Evolutionary conservation across 768 basidiomycete species (phyloP).

Genomic region (Kwoniella shandongensis): DNA sequence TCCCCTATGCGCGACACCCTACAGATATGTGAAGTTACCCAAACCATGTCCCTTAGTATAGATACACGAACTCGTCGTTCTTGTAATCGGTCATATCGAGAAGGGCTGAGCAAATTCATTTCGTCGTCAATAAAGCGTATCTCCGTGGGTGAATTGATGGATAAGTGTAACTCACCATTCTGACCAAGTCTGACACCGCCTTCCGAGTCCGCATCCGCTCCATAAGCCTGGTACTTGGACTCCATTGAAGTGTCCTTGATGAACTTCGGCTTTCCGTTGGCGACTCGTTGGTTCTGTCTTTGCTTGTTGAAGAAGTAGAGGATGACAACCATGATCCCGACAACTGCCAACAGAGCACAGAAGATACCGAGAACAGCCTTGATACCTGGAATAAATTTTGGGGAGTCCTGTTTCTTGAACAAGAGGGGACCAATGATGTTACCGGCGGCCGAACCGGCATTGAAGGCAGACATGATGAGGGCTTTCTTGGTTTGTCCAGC

Average conservation of each 20-base stretch:
- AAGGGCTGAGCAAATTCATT: constrained; percentile 12
- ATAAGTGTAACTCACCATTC: constrained; percentile 13
- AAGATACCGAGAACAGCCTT: constrained; percentile 42
- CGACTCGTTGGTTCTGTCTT: constrained; percentile 46
- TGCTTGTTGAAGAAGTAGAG: constrained; percentile 43
- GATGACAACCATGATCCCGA: constrained; percentile 19
- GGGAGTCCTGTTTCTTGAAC: constrained; percentile 45
- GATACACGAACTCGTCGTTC: constrained; percentile 30
- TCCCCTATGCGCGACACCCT: no score
- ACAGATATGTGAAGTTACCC: no score
- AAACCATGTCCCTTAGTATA: constrained; percentile 8
- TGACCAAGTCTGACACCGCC: constrained; percentile 15
- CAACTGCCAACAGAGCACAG: constrained; percentile 17
- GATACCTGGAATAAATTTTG: constrained; percentile 38
- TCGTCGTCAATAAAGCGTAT: background rate
- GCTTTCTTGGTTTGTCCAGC: constrained; percentile 49
- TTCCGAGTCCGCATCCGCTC: constrained; percentile 11
- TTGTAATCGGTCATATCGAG: constrained; percentile 31
- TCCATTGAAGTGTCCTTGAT: constrained; percentile 42
- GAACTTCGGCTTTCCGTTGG: constrained; percentile 48
- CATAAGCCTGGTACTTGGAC: constrained; percentile 26
- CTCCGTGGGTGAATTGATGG: background rate
- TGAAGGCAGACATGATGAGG: constrained; percentile 57
- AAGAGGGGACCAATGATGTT: constrained; percentile 54
- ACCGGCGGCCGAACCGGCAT: constrained; percentile 58